A percentile compares a stretch with the other conserved stretches of the same genome.
phyloP scores from a whole-genome alignment of 441 rosid genomes.

The Dalechampia spathulata region DNA sequence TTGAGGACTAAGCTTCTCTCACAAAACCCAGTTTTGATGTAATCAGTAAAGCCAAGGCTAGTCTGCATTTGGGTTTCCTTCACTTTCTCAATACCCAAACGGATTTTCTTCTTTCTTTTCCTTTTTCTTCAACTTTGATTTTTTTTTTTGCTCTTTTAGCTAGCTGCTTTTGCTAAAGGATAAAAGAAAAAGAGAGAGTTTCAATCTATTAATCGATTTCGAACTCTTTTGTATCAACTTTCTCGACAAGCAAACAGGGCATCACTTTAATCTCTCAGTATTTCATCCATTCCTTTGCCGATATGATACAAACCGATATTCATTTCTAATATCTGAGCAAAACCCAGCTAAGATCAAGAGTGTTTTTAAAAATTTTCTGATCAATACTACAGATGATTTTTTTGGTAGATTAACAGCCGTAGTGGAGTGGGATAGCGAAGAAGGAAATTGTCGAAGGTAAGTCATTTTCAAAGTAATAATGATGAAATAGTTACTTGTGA shows the following conservation, averaged over 20 bases:
- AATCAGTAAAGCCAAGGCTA: no score
- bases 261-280: slow-evolving; percentile 6
- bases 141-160: not conserved
- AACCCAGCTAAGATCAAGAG: not conserved
- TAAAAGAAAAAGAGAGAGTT: slow-evolving; percentile 3
- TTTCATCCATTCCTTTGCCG: not conserved
- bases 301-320: no score
- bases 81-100: slow-evolving; percentile 4
- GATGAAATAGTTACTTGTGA: slow-evolving; percentile 8
- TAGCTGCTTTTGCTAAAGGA: slow-evolving; percentile 4
- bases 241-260: slow-evolving; percentile 28
- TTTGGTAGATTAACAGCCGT: not conserved
- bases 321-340: no score
- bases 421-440: not conserved
- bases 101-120: not conserved
- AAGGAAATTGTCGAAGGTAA: slow-evolving; percentile 10
- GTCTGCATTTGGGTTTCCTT: not conserved
- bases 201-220: not conserved
- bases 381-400: slow-evolving; percentile 1
- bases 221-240: slow-evolving; percentile 15
- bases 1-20: no score
- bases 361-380: no score
- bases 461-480: slow-evolving; percentile 43
- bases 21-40: no score
- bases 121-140: no score